Evolutionary conservation across 176 grass and related monocot genomes (phyloP).

Genomic region (Avena sativa): DNA sequence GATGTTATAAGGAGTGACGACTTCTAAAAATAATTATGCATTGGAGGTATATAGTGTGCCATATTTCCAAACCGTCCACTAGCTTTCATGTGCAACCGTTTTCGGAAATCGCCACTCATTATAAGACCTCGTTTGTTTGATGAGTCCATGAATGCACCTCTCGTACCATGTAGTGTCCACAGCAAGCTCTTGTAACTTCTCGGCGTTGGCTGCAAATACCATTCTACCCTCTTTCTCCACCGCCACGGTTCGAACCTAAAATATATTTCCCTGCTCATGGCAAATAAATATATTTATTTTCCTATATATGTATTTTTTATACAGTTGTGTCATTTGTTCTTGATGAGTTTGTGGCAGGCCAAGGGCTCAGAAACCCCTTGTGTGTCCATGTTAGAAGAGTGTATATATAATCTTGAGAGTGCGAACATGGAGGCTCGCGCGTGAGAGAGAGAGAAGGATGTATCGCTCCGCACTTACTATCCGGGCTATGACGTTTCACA

Average conservation of each 20-base stretch:
- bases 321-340: neutral
- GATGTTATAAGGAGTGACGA: neutral
- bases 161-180: neutral
- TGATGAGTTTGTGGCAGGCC: neutral
- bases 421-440: too few relatives aligned
- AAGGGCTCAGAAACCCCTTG: neutral
- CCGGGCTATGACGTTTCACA: too few relatives aligned
- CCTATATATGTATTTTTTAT: neutral
- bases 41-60: too few relatives aligned
- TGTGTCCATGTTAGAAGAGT: neutral
- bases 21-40: neutral
- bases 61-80: too few relatives aligned
- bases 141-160: neutral
- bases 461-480: too few relatives aligned
- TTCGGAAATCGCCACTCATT: neutral
- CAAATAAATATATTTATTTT: neutral
- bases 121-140: neutral
- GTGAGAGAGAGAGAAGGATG: too few relatives aligned
- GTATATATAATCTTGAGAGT: too few relatives aligned
- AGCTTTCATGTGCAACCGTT: neutral
- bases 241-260: neutral
- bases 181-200: neutral
- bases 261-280: neutral
- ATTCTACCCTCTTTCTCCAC: conserved; percentile 3
- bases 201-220: neutral